Conservation (phyloP, 805 yeast species). For the Zygosaccharomyces kombuchaensis region DNA sequence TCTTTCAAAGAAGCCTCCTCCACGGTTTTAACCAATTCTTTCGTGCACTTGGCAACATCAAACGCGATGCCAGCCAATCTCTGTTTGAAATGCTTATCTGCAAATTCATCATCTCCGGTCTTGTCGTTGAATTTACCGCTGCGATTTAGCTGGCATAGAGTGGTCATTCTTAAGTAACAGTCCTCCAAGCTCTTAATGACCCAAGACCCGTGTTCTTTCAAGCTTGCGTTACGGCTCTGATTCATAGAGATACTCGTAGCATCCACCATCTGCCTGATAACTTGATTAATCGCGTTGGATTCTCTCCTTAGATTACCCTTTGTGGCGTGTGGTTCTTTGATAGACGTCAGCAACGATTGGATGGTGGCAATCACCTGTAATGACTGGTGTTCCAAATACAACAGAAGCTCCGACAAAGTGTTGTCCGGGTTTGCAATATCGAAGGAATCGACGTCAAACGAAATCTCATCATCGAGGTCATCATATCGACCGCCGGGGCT, state of each 20-base stretch:
- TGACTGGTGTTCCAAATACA: slow-evolving; percentile 89
- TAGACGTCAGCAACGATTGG: slow-evolving; percentile 72
- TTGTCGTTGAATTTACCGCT: slow-evolving; percentile 34
- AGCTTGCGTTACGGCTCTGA: slow-evolving; percentile 77
- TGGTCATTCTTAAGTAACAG: slow-evolving; percentile 78
- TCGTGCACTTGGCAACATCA: slow-evolving; percentile 94
- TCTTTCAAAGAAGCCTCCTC: slow-evolving; percentile 89
- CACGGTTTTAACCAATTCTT: slow-evolving; percentile 91
- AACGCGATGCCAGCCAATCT: slow-evolving; percentile 93
- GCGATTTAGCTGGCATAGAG: slow-evolving; percentile 47
- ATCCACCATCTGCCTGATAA: slow-evolving; percentile 81
- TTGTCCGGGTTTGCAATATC: slow-evolving; percentile 86
- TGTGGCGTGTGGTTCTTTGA: slow-evolving; percentile 71
- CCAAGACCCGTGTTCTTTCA: slow-evolving; percentile 88
- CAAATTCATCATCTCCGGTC: slow-evolving; percentile 54
- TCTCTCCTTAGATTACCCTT: slow-evolving; percentile 68
- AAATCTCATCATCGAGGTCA: slow-evolving; percentile 21
- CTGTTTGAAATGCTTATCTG: slow-evolving; percentile 87
- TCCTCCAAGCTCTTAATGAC: slow-evolving; percentile 83
- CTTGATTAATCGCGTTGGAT: slow-evolving; percentile 70
- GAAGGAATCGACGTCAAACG: slow-evolving; percentile 68
- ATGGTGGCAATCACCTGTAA: slow-evolving; percentile 87
- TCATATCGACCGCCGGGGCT: background rate
- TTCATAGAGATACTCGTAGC: slow-evolving; percentile 86
- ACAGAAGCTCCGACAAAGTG: slow-evolving; percentile 74